Evolutionary conservation across 768 basidiomycete species (phyloP).

Genomic region (Suillus placidus): DNA sequence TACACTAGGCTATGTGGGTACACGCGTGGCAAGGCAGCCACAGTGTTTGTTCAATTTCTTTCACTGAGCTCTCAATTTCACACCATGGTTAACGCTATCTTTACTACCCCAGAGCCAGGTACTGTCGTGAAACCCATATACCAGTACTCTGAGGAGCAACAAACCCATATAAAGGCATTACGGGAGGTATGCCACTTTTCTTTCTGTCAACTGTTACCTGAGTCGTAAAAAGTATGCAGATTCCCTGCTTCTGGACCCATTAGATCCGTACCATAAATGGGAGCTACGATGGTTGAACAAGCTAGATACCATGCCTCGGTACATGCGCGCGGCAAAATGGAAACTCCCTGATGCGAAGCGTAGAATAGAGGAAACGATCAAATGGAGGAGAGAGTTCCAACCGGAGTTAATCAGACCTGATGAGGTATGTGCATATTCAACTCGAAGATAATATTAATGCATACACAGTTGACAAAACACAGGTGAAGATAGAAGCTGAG

Average conservation of each 20-base stretch:
- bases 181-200: conserved; percentile 51
- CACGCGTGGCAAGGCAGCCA: not conserved
- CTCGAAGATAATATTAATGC: not conserved
- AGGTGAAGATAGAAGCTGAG: conserved; percentile 75
- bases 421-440: conserved; percentile 45
- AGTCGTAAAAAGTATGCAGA: conserved; percentile 57
- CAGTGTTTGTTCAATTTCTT: not conserved
- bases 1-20: not conserved
- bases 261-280: conserved; percentile 76
- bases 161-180: conserved; percentile 58
- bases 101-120: conserved; percentile 57
- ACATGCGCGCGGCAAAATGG: conserved; percentile 89
- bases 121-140: conserved; percentile 56
- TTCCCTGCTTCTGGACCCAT: conserved; percentile 60
- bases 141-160: conserved; percentile 66
- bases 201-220: not conserved
- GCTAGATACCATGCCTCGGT: conserved; percentile 67
- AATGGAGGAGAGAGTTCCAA: conserved; percentile 84
- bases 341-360: conserved; percentile 74
- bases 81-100: conserved; percentile 46
- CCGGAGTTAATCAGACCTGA: conserved; percentile 84
- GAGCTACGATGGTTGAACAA: conserved; percentile 75
- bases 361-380: conserved; percentile 75
- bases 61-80: not conserved
- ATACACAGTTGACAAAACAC: conserved; percentile 3